These are phyloP conservation scores for Garcileccinum viscosum DNA, from an alignment of 1,284 basidiomycete genomes.

Conservation along the genomic window DNA sequence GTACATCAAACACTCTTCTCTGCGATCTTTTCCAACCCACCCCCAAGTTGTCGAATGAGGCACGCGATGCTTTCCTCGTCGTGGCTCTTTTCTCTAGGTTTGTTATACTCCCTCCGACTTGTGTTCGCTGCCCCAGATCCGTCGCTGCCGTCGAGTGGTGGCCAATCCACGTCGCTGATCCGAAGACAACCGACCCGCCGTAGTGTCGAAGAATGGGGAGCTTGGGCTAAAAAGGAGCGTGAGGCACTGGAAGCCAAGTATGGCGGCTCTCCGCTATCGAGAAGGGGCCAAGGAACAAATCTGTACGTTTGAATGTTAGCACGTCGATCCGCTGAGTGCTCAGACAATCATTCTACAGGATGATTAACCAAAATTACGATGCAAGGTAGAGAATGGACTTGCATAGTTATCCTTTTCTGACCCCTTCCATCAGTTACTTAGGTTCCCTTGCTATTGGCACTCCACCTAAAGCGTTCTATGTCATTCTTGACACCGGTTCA, in stretches of 20 bases:
- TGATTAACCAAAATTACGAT: slow-evolving; percentile 64
- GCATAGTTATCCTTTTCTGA: neutral
- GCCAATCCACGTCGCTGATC: slow-evolving; percentile 42
- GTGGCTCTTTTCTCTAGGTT: slow-evolving; percentile 20
- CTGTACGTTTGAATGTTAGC: slow-evolving; percentile 44
- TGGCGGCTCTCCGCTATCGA: slow-evolving; percentile 39
- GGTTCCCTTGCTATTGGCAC: slow-evolving; percentile 74
- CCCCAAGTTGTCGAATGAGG: neutral
- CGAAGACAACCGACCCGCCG: slow-evolving; percentile 37
- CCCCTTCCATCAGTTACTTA: slow-evolving; percentile 53
- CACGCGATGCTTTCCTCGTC: slow-evolving; percentile 15
- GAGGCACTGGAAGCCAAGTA: slow-evolving; percentile 57
- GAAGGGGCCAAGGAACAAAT: slow-evolving; percentile 61
- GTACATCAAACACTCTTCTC: slow-evolving; percentile 3
- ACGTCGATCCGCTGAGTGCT: neutral
- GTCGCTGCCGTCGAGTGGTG: slow-evolving; percentile 10
- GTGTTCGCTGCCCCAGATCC: slow-evolving; percentile 34
- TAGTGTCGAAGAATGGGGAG: slow-evolving; percentile 51
- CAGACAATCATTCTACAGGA: slow-evolving; percentile 39
- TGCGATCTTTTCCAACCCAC: neutral
- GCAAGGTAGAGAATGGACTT: slow-evolving; percentile 48
- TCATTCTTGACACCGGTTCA: slow-evolving; percentile 81
- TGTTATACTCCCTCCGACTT: slow-evolving; percentile 32
- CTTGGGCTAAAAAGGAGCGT: slow-evolving; percentile 62
- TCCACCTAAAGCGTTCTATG: slow-evolving; percentile 67